Conservation (phyloP, 176 grass and related monocot species). For the Cenchrus americanus region DNA sequence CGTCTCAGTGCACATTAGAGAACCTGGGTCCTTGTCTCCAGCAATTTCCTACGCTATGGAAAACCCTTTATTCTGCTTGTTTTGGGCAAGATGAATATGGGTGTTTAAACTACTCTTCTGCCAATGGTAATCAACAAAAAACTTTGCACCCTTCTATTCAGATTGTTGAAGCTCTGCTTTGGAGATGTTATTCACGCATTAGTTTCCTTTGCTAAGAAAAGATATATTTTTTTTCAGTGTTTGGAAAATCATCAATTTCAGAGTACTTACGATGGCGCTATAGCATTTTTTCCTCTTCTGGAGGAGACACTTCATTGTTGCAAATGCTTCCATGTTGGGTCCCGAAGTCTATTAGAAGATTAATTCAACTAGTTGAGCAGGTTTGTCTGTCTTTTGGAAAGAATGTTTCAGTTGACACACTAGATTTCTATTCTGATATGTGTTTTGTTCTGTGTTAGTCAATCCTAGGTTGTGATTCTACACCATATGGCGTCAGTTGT, state of each 20-base stretch:
- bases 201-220: slow-evolving; percentile 28
- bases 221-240: slow-evolving; percentile 47
- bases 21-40: slow-evolving; percentile 69
- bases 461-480: slow-evolving; percentile 11
- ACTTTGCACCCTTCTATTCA: slow-evolving; percentile 33
- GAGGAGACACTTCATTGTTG: slow-evolving; percentile 81
- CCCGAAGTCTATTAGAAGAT: slow-evolving; percentile 83
- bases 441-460: slow-evolving; percentile 4
- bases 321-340: slow-evolving; percentile 86
- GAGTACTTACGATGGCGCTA: slow-evolving; percentile 86
- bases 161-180: slow-evolving; percentile 36
- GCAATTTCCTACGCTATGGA: slow-evolving; percentile 80
- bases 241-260: slow-evolving; percentile 65
- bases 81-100: slow-evolving; percentile 72
- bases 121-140: slow-evolving; percentile 58
- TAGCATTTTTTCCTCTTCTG: slow-evolving; percentile 79
- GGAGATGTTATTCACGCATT: not conserved
- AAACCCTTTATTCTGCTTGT: slow-evolving; percentile 72
- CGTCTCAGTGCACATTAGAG: slow-evolving; percentile 82
- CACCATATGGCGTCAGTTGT: slow-evolving; percentile 11
- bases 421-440: not conserved
- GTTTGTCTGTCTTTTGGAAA: slow-evolving; percentile 51
- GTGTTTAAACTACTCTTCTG: slow-evolving; percentile 55
- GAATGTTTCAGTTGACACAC: slow-evolving; percentile 21
- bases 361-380: slow-evolving; percentile 90